phyloP scores from a whole-genome alignment of 2,329 filamentous ascomycete genomes.

The Eurotiales sp. region DNA sequence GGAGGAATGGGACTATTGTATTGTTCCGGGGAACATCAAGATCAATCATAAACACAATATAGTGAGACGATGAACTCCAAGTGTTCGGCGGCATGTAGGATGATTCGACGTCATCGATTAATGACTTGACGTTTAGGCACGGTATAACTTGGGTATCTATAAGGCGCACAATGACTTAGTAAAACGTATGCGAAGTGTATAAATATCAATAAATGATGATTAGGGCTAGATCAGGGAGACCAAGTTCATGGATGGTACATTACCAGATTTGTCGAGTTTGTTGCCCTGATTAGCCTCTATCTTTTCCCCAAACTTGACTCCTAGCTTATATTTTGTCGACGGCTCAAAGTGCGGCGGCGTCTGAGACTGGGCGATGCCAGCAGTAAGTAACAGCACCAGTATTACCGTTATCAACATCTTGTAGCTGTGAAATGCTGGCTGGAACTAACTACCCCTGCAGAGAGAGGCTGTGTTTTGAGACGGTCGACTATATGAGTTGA shows the following conservation, averaged over 20 bases:
- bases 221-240: too few species aligned
- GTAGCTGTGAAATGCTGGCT: too few species aligned
- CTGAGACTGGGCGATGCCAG: slow-evolving; percentile 1
- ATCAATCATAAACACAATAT: slow-evolving; percentile 13
- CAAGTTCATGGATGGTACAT: too few species aligned
- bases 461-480: too few species aligned
- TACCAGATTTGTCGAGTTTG: slow-evolving; percentile 7
- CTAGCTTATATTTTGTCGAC: slow-evolving; percentile 2
- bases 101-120: background rate
- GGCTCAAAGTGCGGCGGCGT: slow-evolving; percentile 13
- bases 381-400: background rate
- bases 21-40: slow-evolving; percentile 11
- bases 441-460: too few species aligned
- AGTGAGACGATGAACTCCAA: background rate
- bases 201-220: background rate
- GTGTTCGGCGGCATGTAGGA: background rate
- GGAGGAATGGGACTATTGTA: slow-evolving; percentile 8
- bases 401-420: slow-evolving; percentile 1
- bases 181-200: too few species aligned
- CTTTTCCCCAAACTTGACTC: slow-evolving; percentile 6
- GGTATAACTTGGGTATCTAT: slow-evolving; percentile 2
- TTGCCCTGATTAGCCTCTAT: background rate
- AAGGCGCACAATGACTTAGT: background rate
- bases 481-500: too few species aligned
- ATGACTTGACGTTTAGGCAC: slow-evolving; percentile 1